Evolutionary conservation across 306 rosid species (phyloP).

Genomic region (Vigna reflexopilosa): DNA sequence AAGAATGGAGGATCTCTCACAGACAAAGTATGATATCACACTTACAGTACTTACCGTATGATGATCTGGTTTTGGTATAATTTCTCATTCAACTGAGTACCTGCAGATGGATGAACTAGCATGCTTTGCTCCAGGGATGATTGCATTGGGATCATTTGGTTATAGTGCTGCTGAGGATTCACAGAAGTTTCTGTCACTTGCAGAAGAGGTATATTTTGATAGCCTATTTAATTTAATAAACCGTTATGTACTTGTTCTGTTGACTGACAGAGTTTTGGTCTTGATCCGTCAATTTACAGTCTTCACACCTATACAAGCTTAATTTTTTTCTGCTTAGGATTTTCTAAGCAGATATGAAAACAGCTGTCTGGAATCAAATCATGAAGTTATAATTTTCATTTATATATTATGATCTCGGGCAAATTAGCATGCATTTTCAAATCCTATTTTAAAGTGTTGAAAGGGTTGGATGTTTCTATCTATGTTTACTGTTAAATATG

Average conservation of each 20-base stretch:
- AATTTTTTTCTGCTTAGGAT: neutral
- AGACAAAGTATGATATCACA: conserved; percentile 70
- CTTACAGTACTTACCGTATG: conserved; percentile 21
- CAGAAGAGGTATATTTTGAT: conserved; percentile 82
- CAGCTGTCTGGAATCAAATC: conserved; percentile 23
- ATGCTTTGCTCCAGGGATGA: conserved; percentile 99
- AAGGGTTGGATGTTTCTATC: conserved; percentile 4
- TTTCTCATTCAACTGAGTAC: conserved; percentile 38
- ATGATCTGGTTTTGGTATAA: conserved; percentile 24
- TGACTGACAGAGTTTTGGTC: conserved; percentile 23
- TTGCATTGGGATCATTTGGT: conserved; percentile 94
- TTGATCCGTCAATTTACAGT: conserved; percentile 16
- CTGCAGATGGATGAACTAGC: conserved; percentile 99
- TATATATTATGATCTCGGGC: conserved; percentile 2
- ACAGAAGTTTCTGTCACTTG: conserved; percentile 72
- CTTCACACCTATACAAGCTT: conserved; percentile 28
- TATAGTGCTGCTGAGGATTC: conserved; percentile 83
- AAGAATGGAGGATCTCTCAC: conserved; percentile 80
- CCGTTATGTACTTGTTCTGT: conserved; percentile 18
- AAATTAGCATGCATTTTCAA: conserved; percentile 30
- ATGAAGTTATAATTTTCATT: neutral
- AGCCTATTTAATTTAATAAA: neutral
- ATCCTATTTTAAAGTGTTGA: neutral
- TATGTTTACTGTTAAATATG: neutral
- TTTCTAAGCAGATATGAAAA: neutral